Percentiles rank a stretch among this genome's conserved stretches.
Conservation (phyloP, 2,329 filamentous ascomycete species). For the Fusarium austroafricanum region DNA sequence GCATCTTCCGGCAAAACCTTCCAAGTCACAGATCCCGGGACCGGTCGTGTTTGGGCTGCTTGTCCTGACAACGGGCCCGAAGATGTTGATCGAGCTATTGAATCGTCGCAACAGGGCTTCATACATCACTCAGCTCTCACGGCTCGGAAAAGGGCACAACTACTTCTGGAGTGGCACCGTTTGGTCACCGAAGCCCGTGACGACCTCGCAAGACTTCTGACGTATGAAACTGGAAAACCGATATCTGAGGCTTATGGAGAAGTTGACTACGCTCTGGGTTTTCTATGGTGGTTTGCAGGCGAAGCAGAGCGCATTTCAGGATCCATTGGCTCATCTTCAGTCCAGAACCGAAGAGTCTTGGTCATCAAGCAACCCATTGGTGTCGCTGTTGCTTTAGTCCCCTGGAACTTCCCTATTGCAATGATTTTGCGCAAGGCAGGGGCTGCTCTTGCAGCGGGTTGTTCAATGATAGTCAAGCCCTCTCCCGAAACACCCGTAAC, state of each 20-base stretch:
- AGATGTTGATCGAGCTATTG: neutral
- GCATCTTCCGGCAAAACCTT: neutral
- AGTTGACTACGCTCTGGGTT: constrained; percentile 64
- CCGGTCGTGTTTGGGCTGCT: neutral
- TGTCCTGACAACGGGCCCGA: neutral
- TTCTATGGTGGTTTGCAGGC: constrained; percentile 68
- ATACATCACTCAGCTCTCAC: neutral
- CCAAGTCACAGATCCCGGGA: neutral
- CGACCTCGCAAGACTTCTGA: constrained; percentile 54
- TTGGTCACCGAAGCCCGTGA: constrained; percentile 50
- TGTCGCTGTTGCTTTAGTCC: constrained; percentile 49
- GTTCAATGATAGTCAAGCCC: constrained; percentile 79
- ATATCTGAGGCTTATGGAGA: constrained; percentile 65
- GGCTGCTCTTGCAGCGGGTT: constrained; percentile 75
- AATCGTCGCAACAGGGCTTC: neutral
- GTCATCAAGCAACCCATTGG: constrained; percentile 69
- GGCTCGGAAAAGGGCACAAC: constrained; percentile 48
- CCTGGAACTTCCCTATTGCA: constrained; percentile 71
- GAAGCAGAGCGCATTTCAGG: constrained; percentile 57
- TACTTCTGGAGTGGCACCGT: constrained; percentile 51
- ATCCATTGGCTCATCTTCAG: constrained; percentile 67
- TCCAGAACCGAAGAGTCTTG: constrained; percentile 65
- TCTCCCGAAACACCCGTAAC: constrained; percentile 80
- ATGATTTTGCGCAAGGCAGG: constrained; percentile 62
- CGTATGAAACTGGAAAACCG: constrained; percentile 65